A percentile compares a stretch with the other conserved stretches of the same genome.
Conservation (phyloP, 345 rosid genomes). For the Brassica juncea region DNA sequence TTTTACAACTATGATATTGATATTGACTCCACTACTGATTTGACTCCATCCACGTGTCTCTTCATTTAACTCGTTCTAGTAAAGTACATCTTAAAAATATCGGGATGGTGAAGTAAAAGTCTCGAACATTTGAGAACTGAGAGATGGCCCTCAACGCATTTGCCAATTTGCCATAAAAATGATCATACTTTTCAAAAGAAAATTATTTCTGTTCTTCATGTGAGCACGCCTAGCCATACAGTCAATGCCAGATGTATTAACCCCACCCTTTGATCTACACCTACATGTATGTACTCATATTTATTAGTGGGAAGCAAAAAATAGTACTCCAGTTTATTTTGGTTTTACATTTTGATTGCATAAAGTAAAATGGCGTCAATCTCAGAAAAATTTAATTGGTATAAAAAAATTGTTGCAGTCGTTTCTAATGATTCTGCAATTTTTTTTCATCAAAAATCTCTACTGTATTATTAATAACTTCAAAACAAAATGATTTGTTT, state of each 20-base stretch:
- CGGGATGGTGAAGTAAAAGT: slow-evolving; percentile 18
- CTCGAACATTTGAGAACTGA: slow-evolving; percentile 19
- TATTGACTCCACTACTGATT: slow-evolving; percentile 39
- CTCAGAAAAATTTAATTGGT: too few relatives aligned
- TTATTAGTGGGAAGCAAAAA: neutral
- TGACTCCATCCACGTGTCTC: slow-evolving; percentile 30
- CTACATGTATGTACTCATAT: slow-evolving; percentile 9
- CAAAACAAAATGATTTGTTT: too few relatives aligned
- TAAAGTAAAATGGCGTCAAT: neutral
- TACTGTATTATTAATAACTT: neutral
- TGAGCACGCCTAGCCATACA: slow-evolving; percentile 33
- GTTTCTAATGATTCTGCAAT: too few relatives aligned
- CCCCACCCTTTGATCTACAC: slow-evolving; percentile 8
- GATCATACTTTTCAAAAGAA: neutral
- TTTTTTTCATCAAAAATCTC: neutral
- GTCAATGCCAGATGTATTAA: slow-evolving; percentile 22
- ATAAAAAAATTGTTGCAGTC: too few relatives aligned
- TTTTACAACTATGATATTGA: slow-evolving; percentile 38
- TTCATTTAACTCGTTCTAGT: neutral
- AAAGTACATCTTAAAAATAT: neutral
- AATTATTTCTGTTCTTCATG: slow-evolving; percentile 21
- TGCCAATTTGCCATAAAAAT: slow-evolving; percentile 9
- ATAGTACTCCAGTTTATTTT: neutral
- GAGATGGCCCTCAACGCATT: slow-evolving; percentile 5
- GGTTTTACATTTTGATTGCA: neutral